Evolutionary conservation across 371 early-diverging fungal genomes (phyloP).

Genomic region (Circinella minor): DNA sequence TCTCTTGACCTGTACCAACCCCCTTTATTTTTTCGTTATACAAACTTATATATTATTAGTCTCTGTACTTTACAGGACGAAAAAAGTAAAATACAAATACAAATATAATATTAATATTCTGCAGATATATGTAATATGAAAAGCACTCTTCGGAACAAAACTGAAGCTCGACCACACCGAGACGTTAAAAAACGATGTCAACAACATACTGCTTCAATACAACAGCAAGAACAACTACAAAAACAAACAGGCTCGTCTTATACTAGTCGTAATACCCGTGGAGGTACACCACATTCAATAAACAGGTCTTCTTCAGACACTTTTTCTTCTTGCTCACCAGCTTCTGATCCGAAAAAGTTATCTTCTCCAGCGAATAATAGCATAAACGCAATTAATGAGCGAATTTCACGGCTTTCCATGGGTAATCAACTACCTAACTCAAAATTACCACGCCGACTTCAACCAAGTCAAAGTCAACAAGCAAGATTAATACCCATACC

Average conservation of each 20-base stretch:
- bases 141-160: background rate
- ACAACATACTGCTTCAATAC: background rate
- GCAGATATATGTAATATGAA: background rate
- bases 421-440: background rate
- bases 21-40: background rate
- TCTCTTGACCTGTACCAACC: background rate
- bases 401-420: conserved; percentile 9
- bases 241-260: background rate
- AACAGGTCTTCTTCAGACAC: background rate
- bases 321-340: background rate
- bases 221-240: background rate
- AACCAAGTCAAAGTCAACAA: background rate
- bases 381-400: conserved; percentile 9
- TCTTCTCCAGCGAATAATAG: background rate
- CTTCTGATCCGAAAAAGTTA: background rate
- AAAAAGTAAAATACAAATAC: conserved; percentile 4
- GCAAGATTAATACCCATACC: background rate
- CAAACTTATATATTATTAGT: background rate
- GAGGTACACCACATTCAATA: background rate
- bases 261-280: background rate
- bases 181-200: background rate
- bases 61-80: background rate
- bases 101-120: background rate
- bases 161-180: background rate
- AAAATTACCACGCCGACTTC: background rate